Percentiles rank a stretch among this genome's conserved stretches.
Conservation (phyloP, 2,329 filamentous ascomycete genomes). For the Alternaria gaisen region DNA sequence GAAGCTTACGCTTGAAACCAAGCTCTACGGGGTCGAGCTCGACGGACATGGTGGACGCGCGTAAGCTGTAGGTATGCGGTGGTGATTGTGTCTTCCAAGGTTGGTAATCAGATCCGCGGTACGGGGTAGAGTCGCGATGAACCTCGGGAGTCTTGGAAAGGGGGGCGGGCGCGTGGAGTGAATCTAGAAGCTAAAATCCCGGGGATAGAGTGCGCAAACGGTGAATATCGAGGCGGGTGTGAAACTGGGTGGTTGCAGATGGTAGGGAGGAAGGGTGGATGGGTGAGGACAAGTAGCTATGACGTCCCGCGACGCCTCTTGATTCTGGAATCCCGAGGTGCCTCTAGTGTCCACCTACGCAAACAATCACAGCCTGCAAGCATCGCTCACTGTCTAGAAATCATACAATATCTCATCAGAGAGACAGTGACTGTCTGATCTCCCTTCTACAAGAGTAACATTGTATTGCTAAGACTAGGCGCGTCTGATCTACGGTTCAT, state of each 20-base stretch:
- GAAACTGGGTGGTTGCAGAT: conserved; percentile 18
- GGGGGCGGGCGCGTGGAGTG: conserved; percentile 13
- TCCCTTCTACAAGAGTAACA: not conserved
- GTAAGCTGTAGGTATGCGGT: conserved; percentile 19
- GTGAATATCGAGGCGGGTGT: conserved; percentile 1
- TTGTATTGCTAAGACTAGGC: not conserved
- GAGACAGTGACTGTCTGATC: not conserved
- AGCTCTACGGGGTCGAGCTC: conserved; percentile 92
- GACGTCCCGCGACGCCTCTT: conserved; percentile 29
- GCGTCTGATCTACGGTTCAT: conserved; percentile 23
- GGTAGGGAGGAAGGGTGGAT: conserved; percentile 15
- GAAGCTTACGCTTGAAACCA: conserved; percentile 82
- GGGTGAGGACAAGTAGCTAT: conserved; percentile 22
- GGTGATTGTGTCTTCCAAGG: conserved; percentile 19
- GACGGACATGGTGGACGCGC: conserved; percentile 78
- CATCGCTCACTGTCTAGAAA: not conserved
- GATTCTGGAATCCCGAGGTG: conserved; percentile 14
- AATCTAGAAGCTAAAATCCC: not conserved
- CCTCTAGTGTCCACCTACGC: conserved; percentile 11
- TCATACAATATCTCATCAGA: not conserved
- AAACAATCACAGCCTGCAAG: conserved; percentile 5
- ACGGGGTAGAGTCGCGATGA: conserved; percentile 25
- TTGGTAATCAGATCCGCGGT: conserved; percentile 44
- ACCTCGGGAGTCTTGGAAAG: conserved; percentile 15
- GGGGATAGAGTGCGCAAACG: conserved; percentile 9